phyloP scores from a whole-genome alignment of 768 basidiomycete genomes.

The Kwoniella shandongensis region DNA sequence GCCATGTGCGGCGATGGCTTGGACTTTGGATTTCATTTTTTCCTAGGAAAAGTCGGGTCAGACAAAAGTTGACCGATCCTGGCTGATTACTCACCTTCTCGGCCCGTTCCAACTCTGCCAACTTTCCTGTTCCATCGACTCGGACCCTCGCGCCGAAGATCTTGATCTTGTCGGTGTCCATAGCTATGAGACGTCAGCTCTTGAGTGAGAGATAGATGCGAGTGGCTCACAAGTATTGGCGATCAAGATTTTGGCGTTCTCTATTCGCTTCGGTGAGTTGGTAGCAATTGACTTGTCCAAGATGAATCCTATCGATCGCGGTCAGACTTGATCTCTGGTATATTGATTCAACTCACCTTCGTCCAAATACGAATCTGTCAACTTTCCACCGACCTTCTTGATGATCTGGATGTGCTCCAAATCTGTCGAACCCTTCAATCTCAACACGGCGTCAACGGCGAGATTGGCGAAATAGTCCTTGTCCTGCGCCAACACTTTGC shows the following conservation, averaged over 20 bases:
- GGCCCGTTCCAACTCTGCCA: slow-evolving; percentile 95
- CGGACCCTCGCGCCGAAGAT: slow-evolving; percentile 95
- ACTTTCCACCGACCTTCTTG: slow-evolving; percentile 98
- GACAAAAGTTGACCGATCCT: slow-evolving; percentile 3
- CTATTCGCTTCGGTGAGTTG: slow-evolving; percentile 90
- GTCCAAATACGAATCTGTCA: slow-evolving; percentile 96
- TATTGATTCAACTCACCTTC: slow-evolving; percentile 63
- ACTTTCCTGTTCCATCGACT: slow-evolving; percentile 92
- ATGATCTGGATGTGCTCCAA: slow-evolving; percentile 98
- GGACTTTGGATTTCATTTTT: slow-evolving; percentile 99
- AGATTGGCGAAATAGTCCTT: slow-evolving; percentile 98
- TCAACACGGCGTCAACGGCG: slow-evolving; percentile 92
- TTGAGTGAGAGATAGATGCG: not conserved
- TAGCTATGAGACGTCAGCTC: slow-evolving; percentile 60
- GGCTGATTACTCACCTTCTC: slow-evolving; percentile 65
- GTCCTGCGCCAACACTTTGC: slow-evolving; percentile 93
- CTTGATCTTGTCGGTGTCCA: slow-evolving; percentile 99
- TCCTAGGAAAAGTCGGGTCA: slow-evolving; percentile 60
- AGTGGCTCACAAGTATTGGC: slow-evolving; percentile 85
- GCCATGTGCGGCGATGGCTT: slow-evolving; percentile 87
- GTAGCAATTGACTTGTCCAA: slow-evolving; percentile 92
- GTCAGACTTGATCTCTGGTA: not conserved
- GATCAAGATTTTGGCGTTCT: slow-evolving; percentile 93
- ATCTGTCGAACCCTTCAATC: slow-evolving; percentile 92
- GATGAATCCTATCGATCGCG: slow-evolving; percentile 72